A percentile compares a stretch with the other conserved stretches of the same genome.
Evolutionary conservation across 495 filamentous ascomycete genomes (phyloP).

Genomic region (Neurospora sp.): DNA sequence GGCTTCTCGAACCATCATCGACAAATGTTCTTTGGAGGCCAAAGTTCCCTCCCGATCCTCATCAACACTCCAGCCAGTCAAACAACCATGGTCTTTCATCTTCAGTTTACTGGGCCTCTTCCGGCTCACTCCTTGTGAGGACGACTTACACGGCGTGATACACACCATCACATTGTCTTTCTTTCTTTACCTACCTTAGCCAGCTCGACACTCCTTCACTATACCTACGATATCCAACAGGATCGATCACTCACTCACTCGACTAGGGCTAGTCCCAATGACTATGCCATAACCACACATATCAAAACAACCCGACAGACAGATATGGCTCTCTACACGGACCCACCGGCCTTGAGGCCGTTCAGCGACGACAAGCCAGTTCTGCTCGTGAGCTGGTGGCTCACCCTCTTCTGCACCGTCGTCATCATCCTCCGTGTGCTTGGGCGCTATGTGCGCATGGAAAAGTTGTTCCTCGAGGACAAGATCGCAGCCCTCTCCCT

Average conservation of each 20-base stretch:
- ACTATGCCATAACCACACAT: not conserved
- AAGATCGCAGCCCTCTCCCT: conserved; percentile 70
- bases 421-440: conserved; percentile 68
- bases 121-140: not conserved
- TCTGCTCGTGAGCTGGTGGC: conserved; percentile 88
- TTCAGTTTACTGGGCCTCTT: not conserved
- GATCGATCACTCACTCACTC: not conserved
- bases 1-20: not conserved
- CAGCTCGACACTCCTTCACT: not conserved
- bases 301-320: not conserved
- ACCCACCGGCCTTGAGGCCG: conserved; percentile 45
- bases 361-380: conserved; percentile 57
- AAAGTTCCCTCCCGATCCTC: not conserved
- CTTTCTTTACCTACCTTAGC: not conserved
- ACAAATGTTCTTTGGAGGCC: not conserved
- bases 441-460: conserved; percentile 71
- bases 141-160: not conserved
- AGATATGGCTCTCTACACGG: conserved; percentile 43
- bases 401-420: conserved; percentile 63
- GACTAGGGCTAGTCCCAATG: not conserved
- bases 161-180: not conserved
- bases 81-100: not conserved
- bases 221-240: not conserved
- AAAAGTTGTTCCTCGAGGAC: conserved; percentile 77
- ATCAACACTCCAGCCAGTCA: not conserved